Evolutionary conservation across 306 rosid genomes (phyloP), one percentile per base, ranked within the genome.

Genomic region (Luffa acutangula): DNA sequence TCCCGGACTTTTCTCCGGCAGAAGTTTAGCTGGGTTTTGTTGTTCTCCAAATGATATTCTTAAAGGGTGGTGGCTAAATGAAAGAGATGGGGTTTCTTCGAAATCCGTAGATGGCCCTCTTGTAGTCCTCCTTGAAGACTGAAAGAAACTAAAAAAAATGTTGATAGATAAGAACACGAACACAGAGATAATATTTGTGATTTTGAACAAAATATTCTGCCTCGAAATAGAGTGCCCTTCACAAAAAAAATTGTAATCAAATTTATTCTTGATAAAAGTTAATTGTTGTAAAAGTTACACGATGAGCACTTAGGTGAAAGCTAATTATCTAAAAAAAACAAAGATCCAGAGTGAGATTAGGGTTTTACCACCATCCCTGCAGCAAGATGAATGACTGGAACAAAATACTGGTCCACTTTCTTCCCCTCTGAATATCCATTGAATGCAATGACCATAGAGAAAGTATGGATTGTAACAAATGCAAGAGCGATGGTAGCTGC

Each of bases 381-480:
- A 64, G 80, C 89, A 79, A 89, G 82, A 82, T 94, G 97, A 84
- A 87, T 89, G 31, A 81, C 43, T 66, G 98, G 98, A 83, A 92
- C 98, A 86, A 92, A 86, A 83, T 88, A 77, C 80, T 81, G 87
- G 82, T 94, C 96, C 85, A 92, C 87, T 86, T 84, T 92, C 64
- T 91, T 92, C 78, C 89, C 89, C 81, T 92, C 98, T 21, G 93
- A 92, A 66, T 94, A 92, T 63, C 94, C 98, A 80, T 86, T 92
- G 84, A 92, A 94, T 76, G 98, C 98, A 43, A 94, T 92, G 83
- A 94, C 94, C 98, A 94, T 94, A 17, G 98, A 94, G 84, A 90
- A 94, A 62, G 97, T 94, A 86, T 94, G 98, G 77, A 94, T 94
- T 6, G 96, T 92, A 78, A 89, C 96, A 85, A 92, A 94, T 58